These are phyloP conservation scores for Russula sp. DNA, from an alignment of 768 basidiomycete species.

Conservation along the genomic window DNA sequence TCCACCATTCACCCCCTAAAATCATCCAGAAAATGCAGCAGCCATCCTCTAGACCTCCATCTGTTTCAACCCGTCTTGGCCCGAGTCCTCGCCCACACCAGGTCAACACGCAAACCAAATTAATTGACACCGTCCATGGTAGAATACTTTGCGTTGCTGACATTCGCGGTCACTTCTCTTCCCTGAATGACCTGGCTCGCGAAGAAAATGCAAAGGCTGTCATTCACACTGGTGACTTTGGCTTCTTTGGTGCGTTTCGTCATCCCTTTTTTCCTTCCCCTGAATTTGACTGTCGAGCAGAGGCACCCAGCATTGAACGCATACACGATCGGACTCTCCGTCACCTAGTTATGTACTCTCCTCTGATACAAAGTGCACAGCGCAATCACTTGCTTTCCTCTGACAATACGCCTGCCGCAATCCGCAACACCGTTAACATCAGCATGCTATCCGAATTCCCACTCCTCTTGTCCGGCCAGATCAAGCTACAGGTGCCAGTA, in stretches of 20 bases:
- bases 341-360: conserved; percentile 95
- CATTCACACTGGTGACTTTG: conserved; percentile 98
- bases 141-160: conserved; percentile 95
- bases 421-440: conserved; percentile 73
- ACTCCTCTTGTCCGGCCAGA: conserved; percentile 80
- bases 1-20: not conserved
- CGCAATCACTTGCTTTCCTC: conserved; percentile 71
- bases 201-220: conserved; percentile 89
- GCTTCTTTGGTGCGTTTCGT: conserved; percentile 73
- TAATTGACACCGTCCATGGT: conserved; percentile 76
- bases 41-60: conserved; percentile 54
- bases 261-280: not conserved
- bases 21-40: conserved; percentile 44
- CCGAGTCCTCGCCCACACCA: conserved; percentile 53
- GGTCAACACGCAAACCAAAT: conserved; percentile 74
- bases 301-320: conserved; percentile 73
- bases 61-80: conserved; percentile 57
- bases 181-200: conserved; percentile 85
- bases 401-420: conserved; percentile 62
- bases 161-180: conserved; percentile 82
- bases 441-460: conserved; percentile 92
- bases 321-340: conserved; percentile 96
- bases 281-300: conserved; percentile 41
- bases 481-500: conserved; percentile 89
- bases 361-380: conserved; percentile 81